Conservation (phyloP, 108 stramenopile species). For the Nitzschia palea region DNA sequence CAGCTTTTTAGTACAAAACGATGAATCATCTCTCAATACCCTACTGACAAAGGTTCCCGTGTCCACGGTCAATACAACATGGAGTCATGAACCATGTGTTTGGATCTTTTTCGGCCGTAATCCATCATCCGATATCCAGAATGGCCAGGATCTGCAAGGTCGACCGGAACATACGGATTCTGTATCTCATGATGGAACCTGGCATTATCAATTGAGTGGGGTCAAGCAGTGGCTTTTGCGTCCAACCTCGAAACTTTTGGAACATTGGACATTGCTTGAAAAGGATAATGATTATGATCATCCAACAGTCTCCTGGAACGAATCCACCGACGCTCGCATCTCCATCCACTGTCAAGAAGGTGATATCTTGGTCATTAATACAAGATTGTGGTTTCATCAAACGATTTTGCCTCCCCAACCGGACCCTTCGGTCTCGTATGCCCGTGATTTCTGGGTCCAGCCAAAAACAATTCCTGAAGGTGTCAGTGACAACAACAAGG, state of each 20-base stretch:
- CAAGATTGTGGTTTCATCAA: slow-evolving; percentile 85
- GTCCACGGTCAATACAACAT: slow-evolving; percentile 35
- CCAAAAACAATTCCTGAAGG: background rate
- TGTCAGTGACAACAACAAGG: background rate
- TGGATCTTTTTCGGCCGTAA: slow-evolving; percentile 72
- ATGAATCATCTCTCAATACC: slow-evolving; percentile 26
- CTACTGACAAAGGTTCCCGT: slow-evolving; percentile 52
- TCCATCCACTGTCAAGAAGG: slow-evolving; percentile 72
- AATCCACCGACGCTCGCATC: slow-evolving; percentile 2
- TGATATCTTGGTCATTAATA: slow-evolving; percentile 81
- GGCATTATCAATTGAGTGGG: slow-evolving; percentile 86
- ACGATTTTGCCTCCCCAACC: slow-evolving; percentile 70
- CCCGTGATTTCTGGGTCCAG: slow-evolving; percentile 74
- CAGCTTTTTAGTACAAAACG: slow-evolving; percentile 81
- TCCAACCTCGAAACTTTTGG: slow-evolving; percentile 65
- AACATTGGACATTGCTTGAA: slow-evolving; percentile 25
- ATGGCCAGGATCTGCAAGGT: slow-evolving; percentile 42
- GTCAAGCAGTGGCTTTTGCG: slow-evolving; percentile 74
- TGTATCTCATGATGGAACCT: slow-evolving; percentile 87
- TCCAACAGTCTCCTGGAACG: too few species aligned
- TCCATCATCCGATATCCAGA: background rate
- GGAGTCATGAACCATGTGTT: slow-evolving; percentile 45
- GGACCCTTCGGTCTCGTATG: slow-evolving; percentile 78
- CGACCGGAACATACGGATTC: slow-evolving; percentile 88
- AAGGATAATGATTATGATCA: background rate